Base-by-base conservation (phyloP, 805 yeast genomes). In the Metschnikowia vanudenii region DNA sequence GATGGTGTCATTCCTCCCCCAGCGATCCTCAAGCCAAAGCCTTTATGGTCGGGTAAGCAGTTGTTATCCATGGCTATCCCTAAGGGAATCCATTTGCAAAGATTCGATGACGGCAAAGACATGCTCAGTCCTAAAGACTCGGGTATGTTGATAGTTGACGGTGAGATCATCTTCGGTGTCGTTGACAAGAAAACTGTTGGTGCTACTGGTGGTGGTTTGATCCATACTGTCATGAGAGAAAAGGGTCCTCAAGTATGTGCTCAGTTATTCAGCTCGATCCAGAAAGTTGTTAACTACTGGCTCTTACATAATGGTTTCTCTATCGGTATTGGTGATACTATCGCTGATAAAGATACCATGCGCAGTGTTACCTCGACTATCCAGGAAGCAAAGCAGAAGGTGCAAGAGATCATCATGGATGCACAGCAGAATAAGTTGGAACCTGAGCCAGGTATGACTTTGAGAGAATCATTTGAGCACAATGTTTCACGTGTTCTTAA, bases 371-470 rank as follows among this genome's bases (percentile, higher is more conserved):
- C 98, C 1, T 84, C 85, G 48, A 92, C 98, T 3, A 94, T 94
- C 67, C 84, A 88, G 42, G 88, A 84, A 51, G 99, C 99, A 13
- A 95, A 95, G 68, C 80, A 79, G 38, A 89, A 92, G 73, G 99
- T 94, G 33, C 97, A 92, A 64, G 94, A 87, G 59, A 92, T 92
- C 45, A 92, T 94, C 50, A 71, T 80, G 57, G 96, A 89, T 62
- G 99, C 98, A 2, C 98, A 94, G 65, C 84, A 80, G 37, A 92
- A 94, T 62, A 75, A 77, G 50, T 75, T 94, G 56, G 88, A 89
- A 35, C 96, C 97, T 26, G 97, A 94, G 65, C 98, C 97, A 26
- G 99, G 99, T 85, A 94, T 94, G 99, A 94, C 99, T 2, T 77
- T 94, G 57, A 85, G 99, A 73, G 99, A 94, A 69, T 90, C 98